Conservation (phyloP, 805 yeast genomes). For the Saccharomyces eubayanus region DNA sequence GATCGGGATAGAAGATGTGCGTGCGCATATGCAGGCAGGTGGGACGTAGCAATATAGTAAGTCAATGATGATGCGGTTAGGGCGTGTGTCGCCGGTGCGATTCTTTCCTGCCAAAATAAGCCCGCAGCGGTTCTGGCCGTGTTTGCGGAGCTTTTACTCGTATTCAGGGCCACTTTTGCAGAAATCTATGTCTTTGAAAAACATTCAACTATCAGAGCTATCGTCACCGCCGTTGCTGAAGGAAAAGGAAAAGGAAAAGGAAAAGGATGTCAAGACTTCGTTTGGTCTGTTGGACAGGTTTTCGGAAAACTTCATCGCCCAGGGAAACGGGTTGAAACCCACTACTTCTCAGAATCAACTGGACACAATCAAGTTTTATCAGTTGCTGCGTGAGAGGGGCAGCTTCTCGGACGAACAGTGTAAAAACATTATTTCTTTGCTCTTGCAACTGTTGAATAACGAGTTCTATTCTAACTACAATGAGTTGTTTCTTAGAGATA, state of each 20-base stretch:
- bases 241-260: neutral
- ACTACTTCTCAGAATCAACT: slow-evolving; percentile 27
- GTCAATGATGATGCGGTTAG: neutral
- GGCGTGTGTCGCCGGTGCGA: neutral
- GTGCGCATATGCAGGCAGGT: neutral
- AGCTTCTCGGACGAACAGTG: slow-evolving; percentile 23
- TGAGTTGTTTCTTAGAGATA: slow-evolving; percentile 28
- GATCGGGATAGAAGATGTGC: neutral
- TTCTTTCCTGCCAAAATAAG: neutral
- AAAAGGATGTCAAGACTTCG: neutral
- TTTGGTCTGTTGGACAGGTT: slow-evolving; percentile 20
- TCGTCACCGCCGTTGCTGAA: neutral
- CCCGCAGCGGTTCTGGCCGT: neutral
- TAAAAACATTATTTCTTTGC: slow-evolving; percentile 24
- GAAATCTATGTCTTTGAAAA: slow-evolving; percentile 3
- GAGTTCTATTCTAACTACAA: slow-evolving; percentile 39
- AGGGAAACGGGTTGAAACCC: slow-evolving; percentile 23
- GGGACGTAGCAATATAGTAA: neutral
- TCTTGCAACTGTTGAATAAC: slow-evolving; percentile 30
- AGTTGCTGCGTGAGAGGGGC: slow-evolving; percentile 9
- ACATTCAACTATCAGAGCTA: neutral
- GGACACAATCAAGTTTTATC: slow-evolving; percentile 20
- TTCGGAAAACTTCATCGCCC: slow-evolving; percentile 25
- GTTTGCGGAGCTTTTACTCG: neutral
- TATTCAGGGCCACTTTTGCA: neutral